Evolutionary conservation across 2,329 filamentous ascomycete species (phyloP).

Genomic region (Amesomyces nigricolor): DNA sequence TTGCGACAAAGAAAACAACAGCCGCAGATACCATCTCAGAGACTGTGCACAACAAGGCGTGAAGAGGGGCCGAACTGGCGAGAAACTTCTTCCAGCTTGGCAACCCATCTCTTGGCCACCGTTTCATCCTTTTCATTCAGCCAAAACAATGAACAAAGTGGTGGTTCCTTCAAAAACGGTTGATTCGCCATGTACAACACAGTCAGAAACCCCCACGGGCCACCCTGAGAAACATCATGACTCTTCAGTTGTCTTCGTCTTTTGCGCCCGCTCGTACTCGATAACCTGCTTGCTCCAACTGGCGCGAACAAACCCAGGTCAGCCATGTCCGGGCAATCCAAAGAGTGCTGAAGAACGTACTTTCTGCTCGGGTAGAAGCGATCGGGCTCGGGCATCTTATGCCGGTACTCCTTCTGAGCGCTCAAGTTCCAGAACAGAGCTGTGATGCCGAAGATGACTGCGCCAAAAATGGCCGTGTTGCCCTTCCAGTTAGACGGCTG

Average conservation of each 20-base stretch:
- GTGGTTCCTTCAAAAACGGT: not conserved
- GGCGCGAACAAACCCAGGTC: not conserved
- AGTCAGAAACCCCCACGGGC: not conserved
- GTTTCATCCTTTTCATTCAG: too few species aligned
- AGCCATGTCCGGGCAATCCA: not conserved
- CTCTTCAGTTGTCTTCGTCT: constrained; percentile 24
- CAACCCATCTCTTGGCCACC: too few species aligned
- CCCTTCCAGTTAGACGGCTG: constrained; percentile 92
- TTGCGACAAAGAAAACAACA: too few species aligned
- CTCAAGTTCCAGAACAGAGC: constrained; percentile 64
- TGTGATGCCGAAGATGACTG: constrained; percentile 52
- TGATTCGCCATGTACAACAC: constrained; percentile 12
- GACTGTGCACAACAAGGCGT: too few species aligned
- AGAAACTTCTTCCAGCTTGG: too few species aligned
- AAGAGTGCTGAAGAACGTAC: constrained; percentile 47
- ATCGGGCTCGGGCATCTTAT: constrained; percentile 71
- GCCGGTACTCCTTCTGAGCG: constrained; percentile 65
- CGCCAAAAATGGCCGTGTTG: constrained; percentile 58
- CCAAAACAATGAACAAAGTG: too few species aligned
- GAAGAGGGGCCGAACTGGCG: too few species aligned
- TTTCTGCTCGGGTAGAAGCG: constrained; percentile 83
- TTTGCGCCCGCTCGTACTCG: constrained; percentile 40
- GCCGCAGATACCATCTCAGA: too few species aligned
- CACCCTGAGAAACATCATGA: constrained; percentile 6
- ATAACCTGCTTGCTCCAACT: constrained; percentile 44